A percentile compares a stretch with the other conserved stretches of the same genome.
phyloP scores from a whole-genome alignment of 202 grass and related monocot species.

The Hordeum pubiflorum region DNA sequence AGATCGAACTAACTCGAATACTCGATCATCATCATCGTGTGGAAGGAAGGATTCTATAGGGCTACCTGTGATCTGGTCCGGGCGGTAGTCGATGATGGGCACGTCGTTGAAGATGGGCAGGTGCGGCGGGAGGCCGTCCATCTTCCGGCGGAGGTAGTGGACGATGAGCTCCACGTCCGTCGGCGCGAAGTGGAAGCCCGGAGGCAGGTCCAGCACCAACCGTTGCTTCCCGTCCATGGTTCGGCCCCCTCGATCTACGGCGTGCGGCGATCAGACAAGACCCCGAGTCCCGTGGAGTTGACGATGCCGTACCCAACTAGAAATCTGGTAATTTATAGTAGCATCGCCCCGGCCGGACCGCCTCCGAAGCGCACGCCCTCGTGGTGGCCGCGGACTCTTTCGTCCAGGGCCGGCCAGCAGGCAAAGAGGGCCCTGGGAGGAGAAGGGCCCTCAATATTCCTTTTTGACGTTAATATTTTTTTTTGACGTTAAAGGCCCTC shows the following conservation, averaged over 20 bases:
- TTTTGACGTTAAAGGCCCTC: too few relatives aligned
- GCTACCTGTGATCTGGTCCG: conserved; percentile 3
- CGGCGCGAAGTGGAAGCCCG: conserved; percentile 24
- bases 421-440: too few relatives aligned
- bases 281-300: neutral
- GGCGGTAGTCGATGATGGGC: neutral
- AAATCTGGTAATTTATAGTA: neutral
- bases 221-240: neutral
- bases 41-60: too few relatives aligned
- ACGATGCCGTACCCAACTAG: neutral
- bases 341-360: too few relatives aligned
- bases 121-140: neutral
- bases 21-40: too few relatives aligned
- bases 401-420: too few relatives aligned
- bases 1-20: neutral
- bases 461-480: too few relatives aligned
- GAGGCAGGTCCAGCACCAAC: neutral
- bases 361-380: too few relatives aligned
- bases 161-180: conserved; percentile 17
- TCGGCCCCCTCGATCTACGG: neutral
- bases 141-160: conserved; percentile 13
- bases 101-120: conserved; percentile 9
- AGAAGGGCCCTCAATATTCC: too few relatives aligned
- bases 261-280: neutral
- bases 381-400: too few relatives aligned